Conservation (phyloP, 2,329 filamentous ascomycete species). For the Hyphodiscus sp. region DNA sequence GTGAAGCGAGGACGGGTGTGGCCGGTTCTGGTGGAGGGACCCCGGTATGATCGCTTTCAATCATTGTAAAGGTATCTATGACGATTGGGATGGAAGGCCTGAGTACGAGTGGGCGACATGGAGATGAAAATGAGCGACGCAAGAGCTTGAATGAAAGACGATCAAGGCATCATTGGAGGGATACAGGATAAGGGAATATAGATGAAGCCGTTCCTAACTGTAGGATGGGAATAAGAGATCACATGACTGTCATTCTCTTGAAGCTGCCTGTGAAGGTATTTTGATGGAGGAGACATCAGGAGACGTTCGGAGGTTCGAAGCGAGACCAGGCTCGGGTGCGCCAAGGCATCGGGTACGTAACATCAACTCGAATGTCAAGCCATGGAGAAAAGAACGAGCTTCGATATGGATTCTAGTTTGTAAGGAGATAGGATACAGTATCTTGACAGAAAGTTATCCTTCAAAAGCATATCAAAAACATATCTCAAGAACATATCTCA, state of each 20-base stretch:
- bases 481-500: too few species aligned
- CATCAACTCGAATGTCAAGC: background rate
- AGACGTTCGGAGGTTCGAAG: background rate
- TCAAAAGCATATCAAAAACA: too few species aligned
- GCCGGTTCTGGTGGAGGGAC: conserved; percentile 15
- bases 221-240: background rate
- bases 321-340: background rate
- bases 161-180: background rate
- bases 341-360: background rate
- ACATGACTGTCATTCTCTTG: background rate
- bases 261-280: background rate
- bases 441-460: too few species aligned
- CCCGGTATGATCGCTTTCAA: conserved; percentile 7
- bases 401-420: too few species aligned
- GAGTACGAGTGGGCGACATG: background rate
- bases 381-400: background rate
- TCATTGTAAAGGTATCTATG: conserved; percentile 7
- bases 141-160: background rate
- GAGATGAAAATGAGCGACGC: background rate
- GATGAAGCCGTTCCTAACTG: background rate
- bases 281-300: background rate
- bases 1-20: conserved; percentile 19
- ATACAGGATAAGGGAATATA: background rate
- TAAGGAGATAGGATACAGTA: too few species aligned
- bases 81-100: background rate